Evolutionary conservation across 805 yeast genomes (phyloP), one percentile per base, ranked within the genome.

Genomic region (Wickerhamiella alocasiicola): DNA sequence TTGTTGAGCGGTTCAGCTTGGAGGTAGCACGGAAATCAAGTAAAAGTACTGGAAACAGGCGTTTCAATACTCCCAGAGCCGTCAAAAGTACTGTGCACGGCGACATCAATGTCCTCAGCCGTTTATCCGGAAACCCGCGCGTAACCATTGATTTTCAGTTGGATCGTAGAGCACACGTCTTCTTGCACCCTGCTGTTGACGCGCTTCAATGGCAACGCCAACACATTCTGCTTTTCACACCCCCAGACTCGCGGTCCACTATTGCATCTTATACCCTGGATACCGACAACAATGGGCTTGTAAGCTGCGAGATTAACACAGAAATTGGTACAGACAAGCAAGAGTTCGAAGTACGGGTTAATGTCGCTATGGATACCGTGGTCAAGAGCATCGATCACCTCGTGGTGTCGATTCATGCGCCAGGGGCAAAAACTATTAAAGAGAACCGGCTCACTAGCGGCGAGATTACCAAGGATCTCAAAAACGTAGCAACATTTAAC

Each of bases 221-320:
- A 1, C 76, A 74, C 1, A 47, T 60, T 0, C 54, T 85, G 24
- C 65, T 74, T 13, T 83, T 88, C 52, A 68, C 81, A 15, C 98
- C 97, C 4, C 94, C 97, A 0, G 95, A 88, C 58, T 96, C 93
- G 5, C 68, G 64, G 44, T 72, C 74, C 30, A 64, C 67, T 2
- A 55, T 87, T 17, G 70, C 78, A 68, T 59, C 71, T 7, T 87
- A 87, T 57, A 65, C 70, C 5, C 56, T 81, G 23, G 81, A 80
- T 3, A 47, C 49, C 4, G 46, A 46, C 9, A 53, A 65, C 54
- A 53, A 65, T n/a, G 81, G 81, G 0, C 51, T 72, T n/a, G 66
- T 79, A 7, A 66, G 64, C 31, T 70, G 72, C 4, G 79, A 76
- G 33, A 64, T 73, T 39, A 59, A 59, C 36, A 64, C 70, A 1